Base-by-base conservation (phyloP, 106 monocot genomes). In the Cymbidium sinense region DNA sequence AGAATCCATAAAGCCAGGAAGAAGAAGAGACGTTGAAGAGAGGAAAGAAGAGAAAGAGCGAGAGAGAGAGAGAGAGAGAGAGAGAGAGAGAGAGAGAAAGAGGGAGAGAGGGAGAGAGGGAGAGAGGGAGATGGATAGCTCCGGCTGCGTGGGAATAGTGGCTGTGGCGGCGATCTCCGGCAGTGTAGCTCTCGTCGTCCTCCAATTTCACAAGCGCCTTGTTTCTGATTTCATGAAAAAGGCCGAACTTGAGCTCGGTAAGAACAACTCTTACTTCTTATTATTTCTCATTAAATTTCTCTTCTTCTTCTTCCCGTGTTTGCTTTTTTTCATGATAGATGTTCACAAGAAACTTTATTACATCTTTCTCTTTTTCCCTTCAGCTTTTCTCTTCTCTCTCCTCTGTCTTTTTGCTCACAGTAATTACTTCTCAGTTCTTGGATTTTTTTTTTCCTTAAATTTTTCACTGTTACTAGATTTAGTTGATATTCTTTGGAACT, bases 91-190 rank as follows among this genome's bases (percentile, higher is more conserved):
- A 54, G 20, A 77, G 39, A 4, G 1, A n/a, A 12, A 64, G 55
- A 17, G 19, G 15, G n/a, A n/a, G n/a, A 74, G 39, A 54, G 35
- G 39, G 2, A 70, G 23, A 54, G 20, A 77, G 39, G 1, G 1
- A n/a, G 20, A 64, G 55, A 17, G 19, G 15, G 73, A 44, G 76
- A 83, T 90, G 89, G 89, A 82, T 36, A 78, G 82, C 43, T 77
- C 86, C 13, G 73, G 69, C 41, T 86, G 84, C 43, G 43, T 80
- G 67, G 89, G 89, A n/a, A 54, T 90, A 70, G 77, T 86, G 86
- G 89, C 89, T 15, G 86, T 90, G 10, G 37, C 87, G 62, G 89
- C 82, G 20, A 80, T 85, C 13, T 90, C 89, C 21, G 82, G 89
- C 78, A 86, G 85, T 78, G 81, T 86, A 18, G 86, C 84, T 0